phyloP scores from a whole-genome alignment of 2,329 filamentous ascomycete species.

The Hymenoscyphus scutula region DNA sequence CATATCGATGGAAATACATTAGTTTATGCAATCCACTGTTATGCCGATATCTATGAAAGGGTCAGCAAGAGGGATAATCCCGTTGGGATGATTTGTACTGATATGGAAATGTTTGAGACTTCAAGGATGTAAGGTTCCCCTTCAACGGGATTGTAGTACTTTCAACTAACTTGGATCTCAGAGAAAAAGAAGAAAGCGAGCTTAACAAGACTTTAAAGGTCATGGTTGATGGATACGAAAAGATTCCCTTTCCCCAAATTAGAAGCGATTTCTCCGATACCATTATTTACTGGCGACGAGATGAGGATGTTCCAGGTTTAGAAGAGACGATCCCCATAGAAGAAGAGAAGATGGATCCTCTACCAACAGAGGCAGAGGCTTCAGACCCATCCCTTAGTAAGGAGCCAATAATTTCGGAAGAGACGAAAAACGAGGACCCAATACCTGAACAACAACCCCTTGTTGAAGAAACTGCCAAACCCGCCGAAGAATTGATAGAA shows the following conservation, averaged over 20 bases:
- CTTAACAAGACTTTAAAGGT: constrained; percentile 22
- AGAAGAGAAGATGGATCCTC: background rate
- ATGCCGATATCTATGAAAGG: constrained; percentile 31
- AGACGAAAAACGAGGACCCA: background rate
- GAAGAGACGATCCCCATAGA: background rate
- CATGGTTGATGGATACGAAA: constrained; percentile 31
- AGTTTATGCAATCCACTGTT: constrained; percentile 39
- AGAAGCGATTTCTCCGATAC: constrained; percentile 37
- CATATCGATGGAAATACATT: constrained; percentile 28
- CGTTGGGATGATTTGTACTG: constrained; percentile 33
- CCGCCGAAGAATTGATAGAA: background rate
- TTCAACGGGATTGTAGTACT: background rate
- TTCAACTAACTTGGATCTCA: background rate
- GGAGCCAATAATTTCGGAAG: background rate
- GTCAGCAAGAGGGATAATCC: constrained; percentile 27
- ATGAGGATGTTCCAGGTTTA: background rate
- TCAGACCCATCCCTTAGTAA: background rate
- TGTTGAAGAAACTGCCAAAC: background rate
- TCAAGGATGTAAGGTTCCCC: constrained; percentile 25
- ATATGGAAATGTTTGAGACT: constrained; percentile 32
- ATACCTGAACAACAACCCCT: background rate
- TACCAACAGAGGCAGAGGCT: background rate
- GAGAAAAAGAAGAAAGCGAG: background rate
- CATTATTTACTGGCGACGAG: constrained; percentile 30
- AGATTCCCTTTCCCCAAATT: constrained; percentile 32